Evolutionary conservation across 2,329 filamentous ascomycete genomes (phyloP).

Genomic region (Macrophomina phaseolina): DNA sequence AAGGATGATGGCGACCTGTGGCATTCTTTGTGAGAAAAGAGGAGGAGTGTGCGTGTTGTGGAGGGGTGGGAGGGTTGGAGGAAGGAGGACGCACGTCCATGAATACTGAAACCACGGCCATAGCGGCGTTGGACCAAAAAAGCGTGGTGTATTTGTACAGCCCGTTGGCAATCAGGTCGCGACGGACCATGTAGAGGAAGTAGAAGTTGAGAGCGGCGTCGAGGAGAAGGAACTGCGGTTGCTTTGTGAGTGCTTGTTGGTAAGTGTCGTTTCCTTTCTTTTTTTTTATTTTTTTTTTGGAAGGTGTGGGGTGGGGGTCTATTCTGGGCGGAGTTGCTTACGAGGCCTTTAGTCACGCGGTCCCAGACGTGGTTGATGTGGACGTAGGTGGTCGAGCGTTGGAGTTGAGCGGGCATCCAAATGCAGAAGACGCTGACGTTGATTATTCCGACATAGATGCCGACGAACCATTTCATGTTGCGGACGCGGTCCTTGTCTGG

Average conservation of each 20-base stretch:
- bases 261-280: no score
- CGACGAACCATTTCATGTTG: slow-evolving; percentile 31
- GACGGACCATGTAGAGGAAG: slow-evolving; percentile 38
- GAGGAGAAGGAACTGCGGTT: slow-evolving; percentile 32
- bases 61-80: background rate
- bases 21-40: background rate
- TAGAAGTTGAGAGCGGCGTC: slow-evolving; percentile 37
- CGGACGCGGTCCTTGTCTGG: slow-evolving; percentile 32
- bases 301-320: no score
- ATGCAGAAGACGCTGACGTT: slow-evolving; percentile 40
- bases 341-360: slow-evolving; percentile 42
- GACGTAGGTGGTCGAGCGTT: slow-evolving; percentile 34
- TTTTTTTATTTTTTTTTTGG: no score
- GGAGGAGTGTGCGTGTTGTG: background rate
- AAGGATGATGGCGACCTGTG: slow-evolving; percentile 43
- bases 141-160: slow-evolving; percentile 36
- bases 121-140: slow-evolving; percentile 36
- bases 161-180: slow-evolving; percentile 36
- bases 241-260: no score
- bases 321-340: no score
- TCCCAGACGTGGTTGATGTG: slow-evolving; percentile 55
- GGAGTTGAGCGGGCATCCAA: slow-evolving; percentile 39
- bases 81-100: slow-evolving; percentile 32
- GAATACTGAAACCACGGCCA: slow-evolving; percentile 35
- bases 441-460: slow-evolving; percentile 33